Evolutionary conservation across 2,329 filamentous ascomycete species (phyloP).

Genomic region (Rhexocercosporidium sp.): DNA sequence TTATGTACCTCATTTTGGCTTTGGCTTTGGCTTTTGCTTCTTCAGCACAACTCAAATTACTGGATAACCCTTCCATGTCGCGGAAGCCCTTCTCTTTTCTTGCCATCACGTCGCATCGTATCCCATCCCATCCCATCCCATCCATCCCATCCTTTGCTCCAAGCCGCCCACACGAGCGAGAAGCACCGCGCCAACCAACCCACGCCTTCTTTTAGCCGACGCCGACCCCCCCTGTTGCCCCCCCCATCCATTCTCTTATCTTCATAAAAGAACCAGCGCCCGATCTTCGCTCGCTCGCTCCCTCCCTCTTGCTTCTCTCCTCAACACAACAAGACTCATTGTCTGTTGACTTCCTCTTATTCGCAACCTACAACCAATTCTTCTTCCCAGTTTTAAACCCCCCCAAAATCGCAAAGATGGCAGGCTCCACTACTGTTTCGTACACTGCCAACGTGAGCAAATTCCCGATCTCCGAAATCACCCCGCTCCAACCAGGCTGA

Average conservation of each 20-base stretch:
- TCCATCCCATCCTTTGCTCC: slow-evolving; percentile 6
- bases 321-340: slow-evolving; percentile 19
- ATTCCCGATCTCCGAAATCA: slow-evolving; percentile 11
- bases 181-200: not conserved
- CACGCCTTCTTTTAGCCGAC: not conserved
- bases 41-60: not conserved
- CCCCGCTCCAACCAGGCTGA: slow-evolving; percentile 29
- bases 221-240: not conserved
- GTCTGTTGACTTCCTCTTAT: slow-evolving; percentile 14
- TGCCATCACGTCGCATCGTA: not conserved
- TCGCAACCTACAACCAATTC: slow-evolving; percentile 1
- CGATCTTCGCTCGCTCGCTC: slow-evolving; percentile 1
- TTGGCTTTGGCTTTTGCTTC: not conserved
- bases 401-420: slow-evolving; percentile 37
- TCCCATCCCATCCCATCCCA: slow-evolving; percentile 6
- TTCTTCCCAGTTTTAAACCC: slow-evolving; percentile 2
- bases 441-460: slow-evolving; percentile 47
- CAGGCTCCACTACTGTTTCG: slow-evolving; percentile 41
- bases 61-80: not conserved
- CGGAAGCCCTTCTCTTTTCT: not conserved
- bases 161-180: not conserved
- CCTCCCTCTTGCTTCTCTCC: slow-evolving; percentile 1
- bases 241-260: not conserved
- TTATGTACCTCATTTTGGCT: not conserved
- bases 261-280: slow-evolving; percentile 13